phyloP scores from a whole-genome alignment of 345 rosid genomes.

The Hypericum androsaemum region DNA sequence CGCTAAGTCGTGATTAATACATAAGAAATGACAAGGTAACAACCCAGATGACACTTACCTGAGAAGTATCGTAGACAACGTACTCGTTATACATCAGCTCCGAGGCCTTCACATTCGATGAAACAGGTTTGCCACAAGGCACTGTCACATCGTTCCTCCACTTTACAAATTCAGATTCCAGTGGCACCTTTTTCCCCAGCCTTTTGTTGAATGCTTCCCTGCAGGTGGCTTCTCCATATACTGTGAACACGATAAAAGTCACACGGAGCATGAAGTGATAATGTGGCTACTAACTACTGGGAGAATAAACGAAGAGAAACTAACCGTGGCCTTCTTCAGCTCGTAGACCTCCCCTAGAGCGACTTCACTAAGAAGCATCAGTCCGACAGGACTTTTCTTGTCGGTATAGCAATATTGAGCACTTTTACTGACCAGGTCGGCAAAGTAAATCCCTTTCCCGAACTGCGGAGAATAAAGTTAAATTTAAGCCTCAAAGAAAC shows the following conservation, averaged over 20 bases:
- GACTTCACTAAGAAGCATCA: constrained; percentile 90
- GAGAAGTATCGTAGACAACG: constrained; percentile 76
- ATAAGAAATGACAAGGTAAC: not conserved
- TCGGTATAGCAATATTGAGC: constrained; percentile 87
- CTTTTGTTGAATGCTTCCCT: constrained; percentile 94
- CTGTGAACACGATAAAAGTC: constrained; percentile 16
- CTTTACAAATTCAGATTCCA: constrained; percentile 58
- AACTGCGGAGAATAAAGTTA: constrained; percentile 38
- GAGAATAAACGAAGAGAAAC: constrained; percentile 4
- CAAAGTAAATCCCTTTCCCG: constrained; percentile 93
- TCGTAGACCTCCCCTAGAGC: constrained; percentile 76
- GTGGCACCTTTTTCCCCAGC: constrained; percentile 75
- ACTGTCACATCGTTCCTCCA: constrained; percentile 80
- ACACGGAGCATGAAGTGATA: not conserved
- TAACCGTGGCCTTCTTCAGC: constrained; percentile 68
- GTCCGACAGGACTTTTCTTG: constrained; percentile 73
- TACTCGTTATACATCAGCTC: constrained; percentile 95
- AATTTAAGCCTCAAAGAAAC: no score
- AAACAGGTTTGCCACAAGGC: constrained; percentile 88
- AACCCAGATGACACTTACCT: constrained; percentile 36
- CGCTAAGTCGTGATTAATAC: not conserved
- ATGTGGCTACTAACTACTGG: not conserved
- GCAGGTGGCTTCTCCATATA: constrained; percentile 77
- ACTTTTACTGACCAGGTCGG: constrained; percentile 98
- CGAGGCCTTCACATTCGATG: constrained; percentile 58